These are phyloP conservation scores for Peronospora tabacina DNA, from an alignment of 352 stramenopile genomes.

Conservation along the genomic window DNA sequence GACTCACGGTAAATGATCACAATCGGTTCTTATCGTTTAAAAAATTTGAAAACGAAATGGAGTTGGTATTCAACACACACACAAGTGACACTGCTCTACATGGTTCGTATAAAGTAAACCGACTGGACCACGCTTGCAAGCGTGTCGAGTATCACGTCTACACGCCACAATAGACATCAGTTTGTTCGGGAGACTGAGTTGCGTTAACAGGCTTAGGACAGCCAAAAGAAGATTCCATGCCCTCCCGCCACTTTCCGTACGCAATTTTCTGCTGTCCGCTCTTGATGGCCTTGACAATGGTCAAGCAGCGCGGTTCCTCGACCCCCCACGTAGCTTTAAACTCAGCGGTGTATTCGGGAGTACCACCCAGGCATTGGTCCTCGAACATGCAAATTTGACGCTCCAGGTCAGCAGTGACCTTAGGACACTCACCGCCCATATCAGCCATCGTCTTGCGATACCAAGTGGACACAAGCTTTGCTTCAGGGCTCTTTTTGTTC, in stretches of 20 bases:
- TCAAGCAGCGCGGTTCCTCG: slow-evolving; percentile 33
- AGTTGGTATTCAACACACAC: too few species aligned
- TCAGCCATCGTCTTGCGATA: slow-evolving; percentile 30
- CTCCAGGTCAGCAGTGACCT: slow-evolving; percentile 41
- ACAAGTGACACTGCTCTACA: background rate
- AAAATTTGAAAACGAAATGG: background rate
- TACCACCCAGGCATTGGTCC: slow-evolving; percentile 41
- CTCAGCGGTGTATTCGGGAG: slow-evolving; percentile 29
- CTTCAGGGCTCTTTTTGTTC: slow-evolving; percentile 16
- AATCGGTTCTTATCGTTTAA: background rate
- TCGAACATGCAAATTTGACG: slow-evolving; percentile 47
- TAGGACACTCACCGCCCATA: slow-evolving; percentile 28
- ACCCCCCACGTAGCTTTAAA: slow-evolving; percentile 43
- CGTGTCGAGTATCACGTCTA: background rate
- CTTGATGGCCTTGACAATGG: slow-evolving; percentile 38
- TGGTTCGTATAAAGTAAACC: background rate
- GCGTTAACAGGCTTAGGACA: slow-evolving; percentile 29
- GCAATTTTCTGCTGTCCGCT: slow-evolving; percentile 28
- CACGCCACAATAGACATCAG: background rate
- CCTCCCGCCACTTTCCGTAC: slow-evolving; percentile 26
- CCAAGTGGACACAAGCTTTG: slow-evolving; percentile 29
- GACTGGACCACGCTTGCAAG: background rate
- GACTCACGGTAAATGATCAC: background rate
- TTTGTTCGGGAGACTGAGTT: background rate
- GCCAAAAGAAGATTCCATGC: slow-evolving; percentile 38